phyloP scores from a whole-genome alignment of 352 stramenopile genomes.

The Pythium phragmiticola region DNA sequence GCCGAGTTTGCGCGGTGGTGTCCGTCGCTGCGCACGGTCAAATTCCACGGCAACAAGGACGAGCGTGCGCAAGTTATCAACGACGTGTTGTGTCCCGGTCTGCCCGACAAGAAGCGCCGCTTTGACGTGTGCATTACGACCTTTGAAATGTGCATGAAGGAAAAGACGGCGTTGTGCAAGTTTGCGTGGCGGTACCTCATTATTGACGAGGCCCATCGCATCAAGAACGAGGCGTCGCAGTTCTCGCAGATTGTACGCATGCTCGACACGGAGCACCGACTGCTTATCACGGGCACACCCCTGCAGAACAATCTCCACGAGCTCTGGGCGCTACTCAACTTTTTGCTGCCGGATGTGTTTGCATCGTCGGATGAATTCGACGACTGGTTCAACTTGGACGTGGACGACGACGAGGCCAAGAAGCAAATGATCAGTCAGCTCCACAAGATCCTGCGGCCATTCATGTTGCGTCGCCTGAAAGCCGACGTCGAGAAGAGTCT shows the following conservation, averaged over 20 bases:
- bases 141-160: constrained; percentile 95
- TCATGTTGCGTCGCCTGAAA: constrained; percentile 98
- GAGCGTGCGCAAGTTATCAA: constrained; percentile 85
- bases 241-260: constrained; percentile 83
- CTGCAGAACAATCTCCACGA: constrained; percentile 96
- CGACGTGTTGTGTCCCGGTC: constrained; percentile 86
- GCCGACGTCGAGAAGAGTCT: constrained; percentile 99
- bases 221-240: constrained; percentile 89
- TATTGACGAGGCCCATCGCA: constrained; percentile 87
- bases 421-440: constrained; percentile 89
- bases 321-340: constrained; percentile 94
- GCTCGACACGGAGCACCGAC: constrained; percentile 77
- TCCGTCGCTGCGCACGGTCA: constrained; percentile 89
- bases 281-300: constrained; percentile 94
- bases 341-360: constrained; percentile 94
- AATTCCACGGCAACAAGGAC: constrained; percentile 92
- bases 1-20: constrained; percentile 92
- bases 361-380: constrained; percentile 84
- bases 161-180: constrained; percentile 86
- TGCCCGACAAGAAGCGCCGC: constrained; percentile 90
- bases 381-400: constrained; percentile 88
- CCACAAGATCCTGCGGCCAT: constrained; percentile 90
- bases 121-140: constrained; percentile 97
- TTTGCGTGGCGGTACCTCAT: constrained; percentile 90
- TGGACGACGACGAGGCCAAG: constrained; percentile 87